Conservation (phyloP, 257 asterid genomes). For the Linaria vulgaris region DNA sequence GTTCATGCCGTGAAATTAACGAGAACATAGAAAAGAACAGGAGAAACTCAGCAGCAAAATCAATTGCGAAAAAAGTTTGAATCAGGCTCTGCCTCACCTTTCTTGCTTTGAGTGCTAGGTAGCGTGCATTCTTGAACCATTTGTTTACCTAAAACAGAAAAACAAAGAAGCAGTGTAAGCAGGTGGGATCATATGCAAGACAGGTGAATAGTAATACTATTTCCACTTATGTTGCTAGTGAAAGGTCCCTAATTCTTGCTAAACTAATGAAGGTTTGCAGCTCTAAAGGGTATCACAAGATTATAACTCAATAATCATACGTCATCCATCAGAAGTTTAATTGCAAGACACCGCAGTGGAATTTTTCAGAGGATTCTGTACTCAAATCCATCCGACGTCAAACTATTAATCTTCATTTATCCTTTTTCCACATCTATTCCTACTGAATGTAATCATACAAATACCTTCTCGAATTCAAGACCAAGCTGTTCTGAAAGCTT, state of each 20-base stretch:
- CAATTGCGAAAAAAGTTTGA: constrained; percentile 8
- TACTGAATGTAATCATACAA: constrained; percentile 24
- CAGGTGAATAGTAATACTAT: neutral
- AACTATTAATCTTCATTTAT: constrained; percentile 19
- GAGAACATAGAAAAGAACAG: neutral
- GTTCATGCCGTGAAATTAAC: constrained; percentile 15
- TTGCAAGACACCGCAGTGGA: too few relatives aligned
- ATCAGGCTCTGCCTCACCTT: constrained; percentile 50
- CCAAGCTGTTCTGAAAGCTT: constrained; percentile 76
- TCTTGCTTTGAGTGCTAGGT: constrained; percentile 87
- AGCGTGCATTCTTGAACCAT: constrained; percentile 99
- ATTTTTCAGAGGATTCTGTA: neutral
- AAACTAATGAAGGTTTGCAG: too few relatives aligned
- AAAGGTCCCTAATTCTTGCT: too few relatives aligned
- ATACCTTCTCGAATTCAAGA: constrained; percentile 83
- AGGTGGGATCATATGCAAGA: constrained; percentile 7
- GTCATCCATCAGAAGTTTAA: too few relatives aligned
- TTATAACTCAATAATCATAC: too few relatives aligned
- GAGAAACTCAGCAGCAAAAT: constrained; percentile 7
- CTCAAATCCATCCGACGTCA: neutral
- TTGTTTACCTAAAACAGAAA: constrained; percentile 75
- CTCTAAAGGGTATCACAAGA: too few relatives aligned
- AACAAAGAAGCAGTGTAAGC: constrained; percentile 20
- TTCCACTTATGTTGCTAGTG: neutral
- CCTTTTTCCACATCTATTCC: constrained; percentile 14